Evolutionary conservation across 768 basidiomycete species (phyloP).

Genomic region (Lactifluus pinguis): DNA sequence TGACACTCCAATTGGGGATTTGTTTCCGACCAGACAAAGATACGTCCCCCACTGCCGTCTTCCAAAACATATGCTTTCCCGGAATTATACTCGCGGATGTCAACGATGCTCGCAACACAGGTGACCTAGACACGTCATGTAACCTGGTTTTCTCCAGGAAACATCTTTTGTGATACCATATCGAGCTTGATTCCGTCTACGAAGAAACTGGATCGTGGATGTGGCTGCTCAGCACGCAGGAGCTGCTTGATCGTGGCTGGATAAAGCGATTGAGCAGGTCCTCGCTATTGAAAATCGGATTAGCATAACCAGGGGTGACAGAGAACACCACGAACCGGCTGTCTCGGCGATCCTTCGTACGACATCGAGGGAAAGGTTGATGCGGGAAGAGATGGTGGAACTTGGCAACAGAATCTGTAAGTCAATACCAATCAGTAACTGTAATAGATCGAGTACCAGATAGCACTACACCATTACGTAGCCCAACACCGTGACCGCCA

Average conservation of each 20-base stretch:
- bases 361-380: neutral
- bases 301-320: neutral
- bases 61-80: slow-evolving; percentile 24
- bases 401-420: neutral
- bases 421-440: neutral
- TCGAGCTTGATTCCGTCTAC: slow-evolving; percentile 11
- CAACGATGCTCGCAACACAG: slow-evolving; percentile 39
- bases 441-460: neutral
- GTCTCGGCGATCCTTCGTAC: neutral
- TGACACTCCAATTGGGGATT: neutral
- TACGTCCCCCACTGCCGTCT: slow-evolving; percentile 29
- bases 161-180: neutral
- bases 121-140: slow-evolving; percentile 29
- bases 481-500: too few relatives aligned
- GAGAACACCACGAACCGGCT: neutral
- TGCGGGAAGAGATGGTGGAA: neutral
- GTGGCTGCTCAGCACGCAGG: slow-evolving; percentile 26
- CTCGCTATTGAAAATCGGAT: neutral
- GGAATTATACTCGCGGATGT: slow-evolving; percentile 11
- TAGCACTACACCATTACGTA: neutral
- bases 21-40: slow-evolving; percentile 1
- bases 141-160: neutral
- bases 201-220: slow-evolving; percentile 2
- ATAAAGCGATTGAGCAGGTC: slow-evolving; percentile 22
- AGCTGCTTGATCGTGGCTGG: slow-evolving; percentile 53